Evolutionary conservation across 352 stramenopile species (phyloP).

Genomic region (Globisporangium parvum): DNA sequence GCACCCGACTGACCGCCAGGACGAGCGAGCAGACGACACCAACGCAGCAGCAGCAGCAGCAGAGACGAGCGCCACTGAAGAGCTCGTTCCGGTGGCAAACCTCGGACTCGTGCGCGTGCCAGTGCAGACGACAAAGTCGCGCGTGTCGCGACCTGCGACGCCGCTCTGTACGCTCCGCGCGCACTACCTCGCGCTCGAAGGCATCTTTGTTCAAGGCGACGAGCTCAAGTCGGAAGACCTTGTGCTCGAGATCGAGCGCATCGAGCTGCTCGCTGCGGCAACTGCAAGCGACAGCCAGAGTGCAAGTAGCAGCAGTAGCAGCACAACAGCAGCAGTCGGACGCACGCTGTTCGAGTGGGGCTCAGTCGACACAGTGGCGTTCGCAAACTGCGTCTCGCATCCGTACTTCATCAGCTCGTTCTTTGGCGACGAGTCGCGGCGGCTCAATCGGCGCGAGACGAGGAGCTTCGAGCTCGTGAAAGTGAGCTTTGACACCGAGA

Average conservation of each 20-base stretch:
- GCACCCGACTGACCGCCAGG: constrained; percentile 26
- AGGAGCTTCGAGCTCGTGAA: constrained; percentile 70
- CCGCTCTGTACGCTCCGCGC: constrained; percentile 50
- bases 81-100: constrained; percentile 77
- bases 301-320: constrained; percentile 7
- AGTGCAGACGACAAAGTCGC: constrained; percentile 29
- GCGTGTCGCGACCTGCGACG: constrained; percentile 47
- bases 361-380: constrained; percentile 25
- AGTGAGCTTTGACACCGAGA: constrained; percentile 51
- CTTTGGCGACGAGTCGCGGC: constrained; percentile 46
- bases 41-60: constrained; percentile 10
- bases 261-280: constrained; percentile 34
- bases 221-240: constrained; percentile 30
- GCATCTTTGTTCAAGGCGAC: constrained; percentile 25
- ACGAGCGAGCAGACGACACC: constrained; percentile 9
- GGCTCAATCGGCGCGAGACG: constrained; percentile 36
- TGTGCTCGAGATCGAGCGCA: constrained; percentile 67
- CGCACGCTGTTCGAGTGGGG: constrained; percentile 34
- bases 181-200: constrained; percentile 49
- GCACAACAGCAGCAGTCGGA: not conserved
- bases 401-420: constrained; percentile 76
- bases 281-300: constrained; percentile 11
- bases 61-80: constrained; percentile 24
- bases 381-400: constrained; percentile 57
- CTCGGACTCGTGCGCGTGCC: constrained; percentile 70